Percentiles rank a stretch among this genome's conserved stretches.
Evolutionary conservation across 2,329 filamentous ascomycete genomes (phyloP).

Genomic region (Phialophora chinensis): DNA sequence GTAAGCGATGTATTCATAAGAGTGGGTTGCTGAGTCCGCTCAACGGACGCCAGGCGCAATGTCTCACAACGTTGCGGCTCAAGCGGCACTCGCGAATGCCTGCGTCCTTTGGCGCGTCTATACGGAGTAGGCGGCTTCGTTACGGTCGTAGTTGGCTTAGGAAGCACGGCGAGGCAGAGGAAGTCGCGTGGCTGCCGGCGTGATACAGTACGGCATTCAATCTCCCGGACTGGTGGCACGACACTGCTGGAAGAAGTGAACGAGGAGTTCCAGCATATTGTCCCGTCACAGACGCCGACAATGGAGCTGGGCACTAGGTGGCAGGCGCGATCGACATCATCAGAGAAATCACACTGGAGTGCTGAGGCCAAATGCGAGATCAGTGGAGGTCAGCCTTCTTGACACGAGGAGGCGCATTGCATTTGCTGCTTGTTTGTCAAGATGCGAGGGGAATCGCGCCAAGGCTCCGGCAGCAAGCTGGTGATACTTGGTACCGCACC

Average conservation of each 20-base stretch:
- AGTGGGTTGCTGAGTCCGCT: conserved; percentile 18
- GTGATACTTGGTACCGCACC: not conserved
- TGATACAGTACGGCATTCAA: conserved; percentile 24
- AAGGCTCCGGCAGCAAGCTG: conserved; percentile 4
- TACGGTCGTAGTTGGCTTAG: conserved; percentile 10
- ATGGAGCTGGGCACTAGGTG: conserved; percentile 17
- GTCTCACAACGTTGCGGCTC: conserved; percentile 17
- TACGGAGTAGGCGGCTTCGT: not conserved
- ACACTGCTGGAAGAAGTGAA: conserved; percentile 23
- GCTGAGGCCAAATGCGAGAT: not conserved
- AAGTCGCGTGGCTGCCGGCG: not conserved
- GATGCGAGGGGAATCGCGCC: conserved; percentile 10
- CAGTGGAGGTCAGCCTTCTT: not conserved
- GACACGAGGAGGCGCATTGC: not conserved
- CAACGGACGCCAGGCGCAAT: conserved; percentile 13
- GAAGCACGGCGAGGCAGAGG: conserved; percentile 8
- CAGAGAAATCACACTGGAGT: not conserved
- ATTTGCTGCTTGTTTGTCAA: not conserved
- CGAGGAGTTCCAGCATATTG: conserved; percentile 31
- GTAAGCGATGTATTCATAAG: conserved; percentile 24
- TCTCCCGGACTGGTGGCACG: conserved; percentile 35
- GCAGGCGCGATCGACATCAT: conserved; percentile 22
- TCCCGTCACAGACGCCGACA: conserved; percentile 26
- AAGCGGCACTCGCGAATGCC: conserved; percentile 8
- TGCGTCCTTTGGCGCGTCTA: conserved; percentile 16